These are phyloP conservation scores for Zygoascus bituminiphila DNA, from an alignment of 805 yeast species.

Conservation along the genomic window DNA sequence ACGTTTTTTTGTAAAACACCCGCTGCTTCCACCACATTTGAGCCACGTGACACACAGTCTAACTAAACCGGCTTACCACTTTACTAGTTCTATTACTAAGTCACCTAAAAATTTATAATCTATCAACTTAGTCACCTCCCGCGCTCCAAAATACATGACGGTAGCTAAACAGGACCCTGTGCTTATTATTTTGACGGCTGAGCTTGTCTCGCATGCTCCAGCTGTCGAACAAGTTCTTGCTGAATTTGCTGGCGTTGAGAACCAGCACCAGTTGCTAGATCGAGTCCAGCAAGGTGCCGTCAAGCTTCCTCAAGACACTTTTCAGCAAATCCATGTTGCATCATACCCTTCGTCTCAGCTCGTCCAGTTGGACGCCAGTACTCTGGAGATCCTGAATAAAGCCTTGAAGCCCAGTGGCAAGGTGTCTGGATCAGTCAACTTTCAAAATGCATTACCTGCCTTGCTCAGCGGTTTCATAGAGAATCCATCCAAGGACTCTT, in stretches of 20 bases:
- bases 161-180: neutral
- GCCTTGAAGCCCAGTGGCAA: constrained; percentile 27
- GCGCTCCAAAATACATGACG: neutral
- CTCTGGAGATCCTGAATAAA: constrained; percentile 23
- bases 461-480: constrained; percentile 58
- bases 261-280: constrained; percentile 31
- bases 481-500: constrained; percentile 33
- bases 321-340: constrained; percentile 24
- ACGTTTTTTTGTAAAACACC: too few relatives aligned
- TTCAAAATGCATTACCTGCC: constrained; percentile 40
- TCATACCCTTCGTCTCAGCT: constrained; percentile 12
- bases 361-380: constrained; percentile 15
- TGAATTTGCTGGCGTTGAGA: constrained; percentile 3
- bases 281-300: constrained; percentile 29
- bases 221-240: constrained; percentile 6
- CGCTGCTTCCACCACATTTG: too few relatives aligned
- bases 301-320: constrained; percentile 22
- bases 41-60: too few relatives aligned
- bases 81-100: neutral
- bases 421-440: constrained; percentile 24
- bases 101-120: neutral
- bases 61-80: too few relatives aligned
- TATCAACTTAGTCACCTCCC: neutral
- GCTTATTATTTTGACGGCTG: constrained; percentile 6
- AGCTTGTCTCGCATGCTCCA: constrained; percentile 6